A percentile compares a stretch with the other conserved stretches of the same genome.
Conservation (phyloP, 176 grass and related monocot genomes). For the Aegilops bicornis region DNA sequence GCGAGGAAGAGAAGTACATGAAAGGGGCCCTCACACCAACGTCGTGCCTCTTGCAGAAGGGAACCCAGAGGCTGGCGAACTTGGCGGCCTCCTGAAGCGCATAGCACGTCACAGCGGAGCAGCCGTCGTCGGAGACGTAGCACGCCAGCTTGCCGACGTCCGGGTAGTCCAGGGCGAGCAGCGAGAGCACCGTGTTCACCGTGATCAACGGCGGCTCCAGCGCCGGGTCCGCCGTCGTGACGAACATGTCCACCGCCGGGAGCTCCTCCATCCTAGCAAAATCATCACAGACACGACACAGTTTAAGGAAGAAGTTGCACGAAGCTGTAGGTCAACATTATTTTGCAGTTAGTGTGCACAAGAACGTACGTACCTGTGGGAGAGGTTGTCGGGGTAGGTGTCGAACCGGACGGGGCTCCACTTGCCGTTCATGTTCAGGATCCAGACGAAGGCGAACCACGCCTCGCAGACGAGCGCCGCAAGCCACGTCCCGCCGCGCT, state of each 20-base stretch:
- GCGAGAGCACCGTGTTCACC: conserved; percentile 59
- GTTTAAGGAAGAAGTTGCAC: background rate
- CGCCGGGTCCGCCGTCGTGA: conserved; percentile 54
- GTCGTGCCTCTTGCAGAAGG: conserved; percentile 43
- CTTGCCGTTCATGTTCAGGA: conserved; percentile 42
- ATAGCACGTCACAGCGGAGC: conserved; percentile 45
- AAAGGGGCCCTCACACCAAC: conserved; percentile 38
- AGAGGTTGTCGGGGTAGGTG: conserved; percentile 30
- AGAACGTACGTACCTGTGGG: background rate
- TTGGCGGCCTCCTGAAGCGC: conserved; percentile 32
- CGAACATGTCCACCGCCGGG: conserved; percentile 60
- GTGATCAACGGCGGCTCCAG: conserved; percentile 55
- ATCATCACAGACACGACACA: background rate
- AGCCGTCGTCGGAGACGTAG: conserved; percentile 67
- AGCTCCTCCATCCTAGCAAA: conserved; percentile 18
- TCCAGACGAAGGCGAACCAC: conserved; percentile 49
- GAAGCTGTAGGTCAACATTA: too few species aligned
- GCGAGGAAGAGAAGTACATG: conserved; percentile 39
- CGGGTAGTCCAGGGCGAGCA: conserved; percentile 64
- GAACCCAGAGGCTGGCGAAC: conserved; percentile 58
- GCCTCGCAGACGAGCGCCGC: conserved; percentile 37
- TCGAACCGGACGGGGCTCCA: conserved; percentile 38
- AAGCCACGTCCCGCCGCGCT: background rate
- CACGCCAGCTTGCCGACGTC: conserved; percentile 40
- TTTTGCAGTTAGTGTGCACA: too few species aligned